Conservation (phyloP, 169 alveolate species). For the Cryptosporidium sp. region DNA sequence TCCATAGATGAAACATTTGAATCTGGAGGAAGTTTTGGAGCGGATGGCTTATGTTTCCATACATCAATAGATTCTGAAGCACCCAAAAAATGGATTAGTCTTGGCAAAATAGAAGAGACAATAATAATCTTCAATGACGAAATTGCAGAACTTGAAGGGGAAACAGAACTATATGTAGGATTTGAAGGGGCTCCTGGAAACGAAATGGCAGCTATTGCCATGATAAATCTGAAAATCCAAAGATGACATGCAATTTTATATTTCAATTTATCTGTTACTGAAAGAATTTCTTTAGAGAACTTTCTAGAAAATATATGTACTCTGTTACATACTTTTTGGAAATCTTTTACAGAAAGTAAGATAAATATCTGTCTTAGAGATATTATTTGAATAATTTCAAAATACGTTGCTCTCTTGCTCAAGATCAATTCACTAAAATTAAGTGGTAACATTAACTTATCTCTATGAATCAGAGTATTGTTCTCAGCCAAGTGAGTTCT, state of each 20-base stretch:
- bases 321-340: slow-evolving; percentile 16
- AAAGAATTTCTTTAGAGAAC: slow-evolving; percentile 20
- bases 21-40: slow-evolving; percentile 76
- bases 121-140: slow-evolving; percentile 17
- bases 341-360: slow-evolving; percentile 4
- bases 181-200: not conserved
- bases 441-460: slow-evolving; percentile 33
- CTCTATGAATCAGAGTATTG: slow-evolving; percentile 17
- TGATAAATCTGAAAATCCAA: slow-evolving; percentile 62
- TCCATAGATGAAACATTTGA: slow-evolving; percentile 69
- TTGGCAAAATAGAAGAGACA: slow-evolving; percentile 54
- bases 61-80: slow-evolving; percentile 63
- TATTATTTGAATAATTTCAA: slow-evolving; percentile 35
- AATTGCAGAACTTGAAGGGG: not conserved
- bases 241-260: slow-evolving; percentile 19
- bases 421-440: not conserved
- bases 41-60: slow-evolving; percentile 56
- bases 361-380: slow-evolving; percentile 43
- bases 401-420: slow-evolving; percentile 48
- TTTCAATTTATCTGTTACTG: slow-evolving; percentile 12
- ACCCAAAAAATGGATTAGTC: slow-evolving; percentile 46
- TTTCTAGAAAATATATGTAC: slow-evolving; percentile 10
- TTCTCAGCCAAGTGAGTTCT: slow-evolving; percentile 39
- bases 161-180: not conserved
- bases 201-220: not conserved